phyloP scores from a whole-genome alignment of 2,329 filamentous ascomycete species.

The Nemania sp. region DNA sequence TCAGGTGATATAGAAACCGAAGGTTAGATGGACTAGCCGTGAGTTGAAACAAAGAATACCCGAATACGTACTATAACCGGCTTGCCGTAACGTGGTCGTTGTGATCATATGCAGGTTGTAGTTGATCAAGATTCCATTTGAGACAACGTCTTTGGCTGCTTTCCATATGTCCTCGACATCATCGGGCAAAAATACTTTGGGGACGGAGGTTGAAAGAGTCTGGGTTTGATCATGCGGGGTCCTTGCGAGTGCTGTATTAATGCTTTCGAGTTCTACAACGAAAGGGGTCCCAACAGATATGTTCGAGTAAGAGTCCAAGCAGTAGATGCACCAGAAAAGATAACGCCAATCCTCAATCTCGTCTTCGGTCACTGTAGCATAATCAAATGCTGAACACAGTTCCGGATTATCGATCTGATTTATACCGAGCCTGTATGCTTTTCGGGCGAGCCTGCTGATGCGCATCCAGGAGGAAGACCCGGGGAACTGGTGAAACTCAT shows the following conservation, averaged over 20 bases:
- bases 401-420: constrained; percentile 52
- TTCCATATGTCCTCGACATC: constrained; percentile 45
- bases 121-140: constrained; percentile 36
- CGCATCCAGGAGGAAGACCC: constrained; percentile 51
- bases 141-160: constrained; percentile 41
- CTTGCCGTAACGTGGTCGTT: constrained; percentile 46
- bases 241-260: constrained; percentile 48
- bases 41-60: background rate
- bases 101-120: constrained; percentile 50
- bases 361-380: constrained; percentile 40
- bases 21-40: background rate
- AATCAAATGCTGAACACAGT: constrained; percentile 45
- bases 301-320: constrained; percentile 54
- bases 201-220: constrained; percentile 7
- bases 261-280: constrained; percentile 47
- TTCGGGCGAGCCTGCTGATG: constrained; percentile 51
- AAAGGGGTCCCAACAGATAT: constrained; percentile 48
- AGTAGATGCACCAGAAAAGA: constrained; percentile 54
- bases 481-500: constrained; percentile 54
- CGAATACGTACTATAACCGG: constrained; percentile 41
- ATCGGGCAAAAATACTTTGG: constrained; percentile 45
- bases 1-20: background rate
- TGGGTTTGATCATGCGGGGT: constrained; percentile 29
- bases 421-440: constrained; percentile 51
- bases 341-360: constrained; percentile 53